Conservation (phyloP, 2,329 filamentous ascomycete species). For the Alternaria brassicae region DNA sequence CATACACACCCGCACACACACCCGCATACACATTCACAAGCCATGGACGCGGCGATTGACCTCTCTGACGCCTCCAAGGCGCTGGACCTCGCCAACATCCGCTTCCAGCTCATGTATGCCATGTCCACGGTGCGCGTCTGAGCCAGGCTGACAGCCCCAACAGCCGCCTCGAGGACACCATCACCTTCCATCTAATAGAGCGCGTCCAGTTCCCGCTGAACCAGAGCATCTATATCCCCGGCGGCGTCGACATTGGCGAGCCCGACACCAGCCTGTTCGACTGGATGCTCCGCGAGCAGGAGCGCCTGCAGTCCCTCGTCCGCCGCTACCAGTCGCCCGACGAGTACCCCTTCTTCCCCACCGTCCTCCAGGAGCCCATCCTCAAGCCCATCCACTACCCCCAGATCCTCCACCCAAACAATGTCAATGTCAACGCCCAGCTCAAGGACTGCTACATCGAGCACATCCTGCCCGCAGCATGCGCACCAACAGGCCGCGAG, state of each 20-base stretch:
- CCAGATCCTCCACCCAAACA: slow-evolving; percentile 82
- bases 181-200: slow-evolving; percentile 96
- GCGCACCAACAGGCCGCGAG: slow-evolving; percentile 74
- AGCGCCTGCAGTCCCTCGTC: slow-evolving; percentile 88
- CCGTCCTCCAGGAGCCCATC: slow-evolving; percentile 78
- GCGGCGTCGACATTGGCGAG: slow-evolving; percentile 79
- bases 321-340: slow-evolving; percentile 95
- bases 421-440: slow-evolving; percentile 87
- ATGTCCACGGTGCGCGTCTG: not conserved
- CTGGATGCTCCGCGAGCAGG: slow-evolving; percentile 91
- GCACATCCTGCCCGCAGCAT: slow-evolving; percentile 82
- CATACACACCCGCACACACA: no score
- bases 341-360: slow-evolving; percentile 96
- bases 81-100: slow-evolving; percentile 88
- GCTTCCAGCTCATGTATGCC: slow-evolving; percentile 89
- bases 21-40: no score
- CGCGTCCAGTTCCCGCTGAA: slow-evolving; percentile 97
- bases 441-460: slow-evolving; percentile 87
- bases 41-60: slow-evolving; percentile 91
- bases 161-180: slow-evolving; percentile 96
- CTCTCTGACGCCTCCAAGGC: slow-evolving; percentile 84
- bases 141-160: slow-evolving; percentile 22
- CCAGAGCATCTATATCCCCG: slow-evolving; percentile 81
- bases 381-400: slow-evolving; percentile 91
- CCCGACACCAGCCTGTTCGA: slow-evolving; percentile 83